These are phyloP conservation scores for Apiospora arundinis DNA, from an alignment of 2,329 filamentous ascomycete genomes.

Conservation along the genomic window DNA sequence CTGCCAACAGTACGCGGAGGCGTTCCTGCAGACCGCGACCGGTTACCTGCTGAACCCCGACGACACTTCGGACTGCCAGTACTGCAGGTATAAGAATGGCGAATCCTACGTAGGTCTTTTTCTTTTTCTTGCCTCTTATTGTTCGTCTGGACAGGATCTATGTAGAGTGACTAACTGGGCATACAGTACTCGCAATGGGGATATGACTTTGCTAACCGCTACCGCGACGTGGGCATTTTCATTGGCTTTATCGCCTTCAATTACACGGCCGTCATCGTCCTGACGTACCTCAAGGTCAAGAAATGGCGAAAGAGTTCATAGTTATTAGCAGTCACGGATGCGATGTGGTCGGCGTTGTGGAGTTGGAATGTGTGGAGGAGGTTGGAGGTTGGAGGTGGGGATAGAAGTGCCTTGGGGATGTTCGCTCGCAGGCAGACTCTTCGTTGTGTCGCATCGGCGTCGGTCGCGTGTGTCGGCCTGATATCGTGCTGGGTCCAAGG, in stretches of 20 bases:
- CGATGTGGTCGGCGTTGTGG: background rate
- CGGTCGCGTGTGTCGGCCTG: no score
- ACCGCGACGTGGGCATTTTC: slow-evolving; percentile 72
- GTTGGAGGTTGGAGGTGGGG: no score
- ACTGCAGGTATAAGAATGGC: slow-evolving; percentile 54
- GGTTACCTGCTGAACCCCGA: slow-evolving; percentile 60
- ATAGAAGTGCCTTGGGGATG: no score
- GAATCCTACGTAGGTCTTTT: slow-evolving; percentile 56
- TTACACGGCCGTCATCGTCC: slow-evolving; percentile 55
- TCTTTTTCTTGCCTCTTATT: slow-evolving; percentile 34
- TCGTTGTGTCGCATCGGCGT: no score
- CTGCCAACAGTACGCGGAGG: slow-evolving; percentile 64
- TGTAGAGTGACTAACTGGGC: background rate
- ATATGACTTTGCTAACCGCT: slow-evolving; percentile 52
- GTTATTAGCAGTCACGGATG: background rate
- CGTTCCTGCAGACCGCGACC: slow-evolving; percentile 54
- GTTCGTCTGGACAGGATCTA: no score
- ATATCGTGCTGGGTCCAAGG: no score
- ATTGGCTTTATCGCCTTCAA: slow-evolving; percentile 67
- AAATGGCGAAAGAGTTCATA: background rate
- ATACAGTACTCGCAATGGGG: slow-evolving; percentile 5
- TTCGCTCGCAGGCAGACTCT: no score
- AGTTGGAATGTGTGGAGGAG: no score
- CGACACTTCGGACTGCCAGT: slow-evolving; percentile 60
- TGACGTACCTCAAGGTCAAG: slow-evolving; percentile 62